phyloP scores from a whole-genome alignment of 805 yeast species.

The Saccharomycopsis capsularis region DNA sequence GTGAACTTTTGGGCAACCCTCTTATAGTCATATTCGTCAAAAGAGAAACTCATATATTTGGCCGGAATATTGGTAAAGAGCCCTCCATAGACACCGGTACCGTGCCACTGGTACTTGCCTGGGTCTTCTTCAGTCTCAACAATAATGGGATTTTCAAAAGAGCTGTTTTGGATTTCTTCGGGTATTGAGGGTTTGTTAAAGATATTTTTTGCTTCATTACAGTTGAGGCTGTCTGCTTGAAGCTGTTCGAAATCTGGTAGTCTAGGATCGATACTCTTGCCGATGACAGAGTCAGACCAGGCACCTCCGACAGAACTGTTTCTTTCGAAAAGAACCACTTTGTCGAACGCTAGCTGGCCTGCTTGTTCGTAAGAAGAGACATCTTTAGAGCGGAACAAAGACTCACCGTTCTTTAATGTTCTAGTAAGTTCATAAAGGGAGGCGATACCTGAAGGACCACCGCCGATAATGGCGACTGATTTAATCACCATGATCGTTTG shows the following conservation, averaged over 20 bases:
- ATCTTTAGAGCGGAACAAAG: conserved; percentile 22
- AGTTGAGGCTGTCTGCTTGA: background rate
- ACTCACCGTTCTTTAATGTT: conserved; percentile 27
- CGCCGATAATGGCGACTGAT: conserved; percentile 35
- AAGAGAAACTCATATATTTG: conserved; percentile 34
- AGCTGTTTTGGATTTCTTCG: background rate
- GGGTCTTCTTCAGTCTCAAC: background rate
- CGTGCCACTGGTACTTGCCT: conserved; percentile 31
- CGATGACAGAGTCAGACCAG: conserved; percentile 29
- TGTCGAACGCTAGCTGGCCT: conserved; percentile 26
- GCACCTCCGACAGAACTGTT: conserved; percentile 39
- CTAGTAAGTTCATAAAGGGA: conserved; percentile 30
- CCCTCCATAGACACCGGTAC: conserved; percentile 33
- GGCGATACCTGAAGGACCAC: conserved; percentile 38
- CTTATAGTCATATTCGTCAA: conserved; percentile 25
- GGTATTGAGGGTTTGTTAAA: background rate
- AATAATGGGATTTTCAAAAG: background rate
- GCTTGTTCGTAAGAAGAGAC: background rate
- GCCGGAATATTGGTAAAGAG: conserved; percentile 38
- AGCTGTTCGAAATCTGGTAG: conserved; percentile 14
- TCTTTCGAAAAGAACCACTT: conserved; percentile 40
- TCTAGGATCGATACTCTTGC: conserved; percentile 19
- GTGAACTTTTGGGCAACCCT: conserved; percentile 26
- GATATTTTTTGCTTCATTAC: background rate
- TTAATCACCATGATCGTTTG: conserved; percentile 20